Base-by-base conservation (phyloP, 139 green algal species). In the Gonium pectorale region DNA sequence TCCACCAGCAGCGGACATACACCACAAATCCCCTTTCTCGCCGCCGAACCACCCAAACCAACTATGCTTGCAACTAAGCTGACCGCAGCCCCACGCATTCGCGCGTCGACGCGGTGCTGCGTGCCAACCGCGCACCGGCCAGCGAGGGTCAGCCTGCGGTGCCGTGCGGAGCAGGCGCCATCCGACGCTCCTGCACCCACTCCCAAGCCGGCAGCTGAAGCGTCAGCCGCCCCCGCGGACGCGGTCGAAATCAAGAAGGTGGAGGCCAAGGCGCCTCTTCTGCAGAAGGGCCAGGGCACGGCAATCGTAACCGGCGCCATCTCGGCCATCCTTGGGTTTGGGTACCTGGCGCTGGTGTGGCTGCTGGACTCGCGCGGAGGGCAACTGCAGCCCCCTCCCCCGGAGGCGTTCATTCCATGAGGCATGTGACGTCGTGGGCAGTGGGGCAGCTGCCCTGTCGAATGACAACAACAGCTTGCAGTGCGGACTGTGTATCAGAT, bases 301-400 rank as follows among this genome's bases (percentile, higher is more conserved):
- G 91, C 93, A 22, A 90, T 96, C 43, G 86, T 93, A 19, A 96
- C 93, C 11, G 93, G 93, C 17, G 87, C 85, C 72, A 93, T 95
- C 63, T 94, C 90, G 17, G 80, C 94, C 69, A 71, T 96, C 49
- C 90, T 94, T 63, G 93, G 93, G 19, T 75, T 95, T 2, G 93
- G 87, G 0, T 96, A 94, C 74, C 85, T 96, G n/a, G 89, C 77
- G 15, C 74, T 96, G 33, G 91, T 93, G 4, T 81, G 82, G 67
- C 22, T 93, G 9, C 71, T 96, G 56, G 88, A 95, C 78, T 88
- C 71, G 29, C 80, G 92, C 5, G 90, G 92, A 44, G 91, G 89
- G 3, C 85, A 93, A 74, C 88, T 96, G 86, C 72, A 90, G 83
- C 93, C 93, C 11, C 93, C 93, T 52, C 93, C 93, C 15, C 93